A percentile compares a stretch with the other conserved stretches of the same genome.
These are phyloP conservation scores for Pythium grandisporangium DNA, from an alignment of 352 stramenopile species.

Conservation along the genomic window DNA sequence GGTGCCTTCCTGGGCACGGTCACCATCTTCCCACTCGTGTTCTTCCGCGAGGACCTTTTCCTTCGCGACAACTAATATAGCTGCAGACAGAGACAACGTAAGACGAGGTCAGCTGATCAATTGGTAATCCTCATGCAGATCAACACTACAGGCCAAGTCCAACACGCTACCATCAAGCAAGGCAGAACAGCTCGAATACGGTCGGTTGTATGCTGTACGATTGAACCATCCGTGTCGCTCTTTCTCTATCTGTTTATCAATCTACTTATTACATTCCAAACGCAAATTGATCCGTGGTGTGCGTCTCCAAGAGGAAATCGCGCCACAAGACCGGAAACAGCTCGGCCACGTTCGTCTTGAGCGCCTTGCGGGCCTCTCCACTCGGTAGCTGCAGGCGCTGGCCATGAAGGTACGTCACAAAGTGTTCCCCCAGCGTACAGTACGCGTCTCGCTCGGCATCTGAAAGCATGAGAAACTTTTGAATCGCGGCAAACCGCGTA, in stretches of 20 bases:
- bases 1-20: constrained; percentile 47
- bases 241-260: too few species aligned
- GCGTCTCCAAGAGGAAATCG: constrained; percentile 42
- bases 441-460: constrained; percentile 27
- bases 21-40: constrained; percentile 59
- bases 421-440: constrained; percentile 35
- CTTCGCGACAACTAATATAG: too few species aligned
- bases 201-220: too few species aligned
- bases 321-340: constrained; percentile 71
- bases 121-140: too few species aligned
- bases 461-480: constrained; percentile 39
- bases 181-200: too few species aligned
- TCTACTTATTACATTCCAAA: too few species aligned
- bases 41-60: constrained; percentile 44
- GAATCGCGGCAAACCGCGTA: constrained; percentile 50
- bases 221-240: too few species aligned
- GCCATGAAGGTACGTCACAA: constrained; percentile 46
- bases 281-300: constrained; percentile 33
- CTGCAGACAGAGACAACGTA: too few species aligned
- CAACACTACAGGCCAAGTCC: too few species aligned
- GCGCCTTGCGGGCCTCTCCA: constrained; percentile 11
- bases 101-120: too few species aligned
- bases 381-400: constrained; percentile 18
- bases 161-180: too few species aligned
- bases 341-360: constrained; percentile 40